These are phyloP conservation scores for Waitea zeae DNA, from an alignment of 1,284 basidiomycete genomes.

Conservation along the genomic window DNA sequence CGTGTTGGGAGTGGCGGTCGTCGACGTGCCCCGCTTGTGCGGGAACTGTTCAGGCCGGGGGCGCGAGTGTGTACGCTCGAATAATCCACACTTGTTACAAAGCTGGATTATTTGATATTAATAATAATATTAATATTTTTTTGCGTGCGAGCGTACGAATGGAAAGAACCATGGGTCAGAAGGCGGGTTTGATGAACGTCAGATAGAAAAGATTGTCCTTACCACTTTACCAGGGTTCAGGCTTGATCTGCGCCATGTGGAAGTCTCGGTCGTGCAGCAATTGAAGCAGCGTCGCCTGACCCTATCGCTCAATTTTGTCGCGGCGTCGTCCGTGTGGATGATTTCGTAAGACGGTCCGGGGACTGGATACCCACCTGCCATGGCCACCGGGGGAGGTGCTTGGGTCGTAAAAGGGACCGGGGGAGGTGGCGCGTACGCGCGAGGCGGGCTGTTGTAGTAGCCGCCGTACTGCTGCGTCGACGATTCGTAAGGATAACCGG, in stretches of 20 bases:
- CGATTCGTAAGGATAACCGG: too few species aligned
- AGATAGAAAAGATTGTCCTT: conserved; percentile 15
- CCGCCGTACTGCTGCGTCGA: too few species aligned
- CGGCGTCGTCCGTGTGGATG: conserved; percentile 55
- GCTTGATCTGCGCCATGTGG: conserved; percentile 63
- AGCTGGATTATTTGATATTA: conserved; percentile 29
- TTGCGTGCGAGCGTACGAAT: neutral
- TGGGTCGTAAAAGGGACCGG: too few species aligned
- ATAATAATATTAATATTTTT: conserved; percentile 5
- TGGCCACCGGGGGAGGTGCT: too few species aligned
- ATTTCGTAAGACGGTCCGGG: too few species aligned
- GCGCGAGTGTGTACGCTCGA: conserved; percentile 67
- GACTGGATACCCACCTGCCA: too few species aligned
- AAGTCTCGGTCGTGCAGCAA: conserved; percentile 70
- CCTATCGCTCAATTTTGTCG: conserved; percentile 59
- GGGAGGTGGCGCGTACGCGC: too few species aligned
- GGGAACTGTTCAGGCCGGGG: conserved; percentile 68
- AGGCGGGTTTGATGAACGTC: neutral
- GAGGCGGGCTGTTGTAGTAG: too few species aligned
- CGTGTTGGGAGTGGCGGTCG: conserved; percentile 19
- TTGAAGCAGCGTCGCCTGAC: conserved; percentile 64
- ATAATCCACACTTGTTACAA: conserved; percentile 77
- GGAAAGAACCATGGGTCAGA: too few species aligned
- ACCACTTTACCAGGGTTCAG: conserved; percentile 70
- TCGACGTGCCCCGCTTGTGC: conserved; percentile 55